Percentiles rank a stretch among this genome's conserved stretches.
phyloP scores from a whole-genome alignment of 257 asterid genomes.

The Fraxinus excelsior region DNA sequence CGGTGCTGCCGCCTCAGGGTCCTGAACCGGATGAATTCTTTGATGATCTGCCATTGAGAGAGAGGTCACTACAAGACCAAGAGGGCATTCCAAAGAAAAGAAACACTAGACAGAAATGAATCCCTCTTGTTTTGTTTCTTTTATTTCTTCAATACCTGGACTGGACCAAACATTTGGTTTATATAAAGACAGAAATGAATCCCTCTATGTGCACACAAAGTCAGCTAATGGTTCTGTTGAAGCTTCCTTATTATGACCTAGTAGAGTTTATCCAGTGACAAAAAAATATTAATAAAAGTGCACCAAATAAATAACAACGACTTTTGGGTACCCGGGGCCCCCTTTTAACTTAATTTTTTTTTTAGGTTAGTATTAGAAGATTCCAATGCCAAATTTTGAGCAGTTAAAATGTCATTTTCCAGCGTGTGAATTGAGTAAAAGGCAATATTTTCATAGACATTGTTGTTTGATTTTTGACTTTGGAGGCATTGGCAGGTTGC shows the following conservation, averaged over 20 bases:
- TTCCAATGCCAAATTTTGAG: background rate
- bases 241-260: constrained; percentile 42
- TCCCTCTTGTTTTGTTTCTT: background rate
- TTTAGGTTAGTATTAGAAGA: background rate
- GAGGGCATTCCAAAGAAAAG: too few relatives aligned
- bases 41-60: constrained; percentile 74
- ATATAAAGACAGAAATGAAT: constrained; percentile 30
- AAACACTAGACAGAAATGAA: background rate
- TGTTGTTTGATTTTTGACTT: background rate
- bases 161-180: constrained; percentile 22
- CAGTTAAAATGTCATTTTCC: background rate
- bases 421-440: background rate
- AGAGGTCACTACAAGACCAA: background rate
- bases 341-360: too few relatives aligned
- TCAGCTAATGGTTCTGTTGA: constrained; percentile 32
- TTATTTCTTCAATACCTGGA: background rate
- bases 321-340: too few relatives aligned
- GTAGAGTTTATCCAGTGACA: background rate
- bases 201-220: constrained; percentile 12
- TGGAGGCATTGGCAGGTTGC: background rate
- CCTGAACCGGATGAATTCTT: constrained; percentile 71
- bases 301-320: too few relatives aligned
- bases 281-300: background rate
- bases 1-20: constrained; percentile 36
- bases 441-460: background rate